A percentile compares a stretch with the other conserved stretches of the same genome.
phyloP scores from a whole-genome alignment of 768 basidiomycete genomes.

The Aureoboletus auriporus region DNA sequence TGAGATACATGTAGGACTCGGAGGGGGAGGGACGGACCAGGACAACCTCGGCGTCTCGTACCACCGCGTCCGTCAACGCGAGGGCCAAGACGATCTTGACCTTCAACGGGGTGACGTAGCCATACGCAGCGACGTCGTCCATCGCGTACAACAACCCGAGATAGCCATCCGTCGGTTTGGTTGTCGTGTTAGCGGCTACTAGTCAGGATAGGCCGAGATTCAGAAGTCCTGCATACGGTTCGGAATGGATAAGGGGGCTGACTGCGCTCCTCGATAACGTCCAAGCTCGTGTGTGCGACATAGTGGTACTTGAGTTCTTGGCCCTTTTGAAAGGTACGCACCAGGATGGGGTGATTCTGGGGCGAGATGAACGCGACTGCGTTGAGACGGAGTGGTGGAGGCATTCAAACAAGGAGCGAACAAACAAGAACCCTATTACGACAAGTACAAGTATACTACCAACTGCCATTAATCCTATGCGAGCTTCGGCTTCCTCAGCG shows the following conservation, averaged over 20 bases:
- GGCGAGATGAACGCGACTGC: constrained; percentile 85
- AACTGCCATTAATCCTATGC: not conserved
- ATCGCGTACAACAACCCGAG: constrained; percentile 84
- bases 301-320: constrained; percentile 84
- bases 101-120: constrained; percentile 84
- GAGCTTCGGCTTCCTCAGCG: constrained; percentile 6
- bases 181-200: constrained; percentile 33
- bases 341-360: constrained; percentile 73
- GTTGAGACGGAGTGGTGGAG: constrained; percentile 65
- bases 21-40: constrained; percentile 44
- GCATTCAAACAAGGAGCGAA: constrained; percentile 35
- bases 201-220: not conserved
- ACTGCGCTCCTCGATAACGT: constrained; percentile 92
- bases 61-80: constrained; percentile 74
- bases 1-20: too few species aligned
- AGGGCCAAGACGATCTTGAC: constrained; percentile 83
- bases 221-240: not conserved
- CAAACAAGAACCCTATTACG: not conserved
- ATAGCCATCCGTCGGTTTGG: constrained; percentile 74
- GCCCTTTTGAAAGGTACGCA: constrained; percentile 63
- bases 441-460: too few species aligned
- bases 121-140: constrained; percentile 91
- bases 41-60: constrained; percentile 75
- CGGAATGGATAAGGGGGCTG: constrained; percentile 25
- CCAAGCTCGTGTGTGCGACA: constrained; percentile 84